Percentiles rank a stretch among this genome's conserved stretches.
phyloP scores from a whole-genome alignment of 2,329 filamentous ascomycete genomes.

The Fusarium solani-melongenae region DNA sequence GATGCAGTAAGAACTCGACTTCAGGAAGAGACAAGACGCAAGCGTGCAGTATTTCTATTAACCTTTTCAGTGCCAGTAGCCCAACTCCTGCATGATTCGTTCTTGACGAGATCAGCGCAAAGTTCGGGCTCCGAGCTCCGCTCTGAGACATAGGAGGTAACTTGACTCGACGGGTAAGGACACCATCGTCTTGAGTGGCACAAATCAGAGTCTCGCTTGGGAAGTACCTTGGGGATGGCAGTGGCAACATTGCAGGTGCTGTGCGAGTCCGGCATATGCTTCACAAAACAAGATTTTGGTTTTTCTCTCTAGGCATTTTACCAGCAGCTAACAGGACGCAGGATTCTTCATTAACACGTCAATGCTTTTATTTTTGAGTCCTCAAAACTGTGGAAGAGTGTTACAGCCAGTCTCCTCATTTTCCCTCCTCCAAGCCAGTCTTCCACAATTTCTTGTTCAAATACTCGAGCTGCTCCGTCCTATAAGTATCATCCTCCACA shows the following conservation, averaged over 20 bases:
- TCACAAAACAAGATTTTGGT: background rate
- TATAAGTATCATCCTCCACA: conserved; percentile 14
- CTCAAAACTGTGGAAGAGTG: background rate
- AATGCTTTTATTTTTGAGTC: background rate
- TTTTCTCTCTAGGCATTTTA: background rate
- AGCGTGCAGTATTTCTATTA: background rate
- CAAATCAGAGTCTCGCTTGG: rapidly evolving
- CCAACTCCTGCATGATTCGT: background rate
- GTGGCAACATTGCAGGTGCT: background rate
- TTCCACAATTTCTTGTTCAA: conserved; percentile 28
- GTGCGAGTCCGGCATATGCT: background rate
- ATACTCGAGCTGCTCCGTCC: conserved; percentile 28
- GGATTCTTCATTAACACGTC: background rate
- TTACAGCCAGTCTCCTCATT: background rate
- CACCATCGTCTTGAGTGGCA: background rate
- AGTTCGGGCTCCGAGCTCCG: background rate
- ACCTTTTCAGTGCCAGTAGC: background rate
- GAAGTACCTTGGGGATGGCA: background rate
- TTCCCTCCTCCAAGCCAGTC: background rate
- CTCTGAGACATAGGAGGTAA: background rate
- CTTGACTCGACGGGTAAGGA: background rate
- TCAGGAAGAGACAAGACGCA: background rate
- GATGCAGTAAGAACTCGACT: too few species aligned
- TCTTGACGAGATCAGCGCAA: background rate
- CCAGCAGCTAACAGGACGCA: too few species aligned